Base-by-base conservation (phyloP, 2,329 filamentous ascomycete genomes). In the Phyllosticta paracitricarpa region DNA sequence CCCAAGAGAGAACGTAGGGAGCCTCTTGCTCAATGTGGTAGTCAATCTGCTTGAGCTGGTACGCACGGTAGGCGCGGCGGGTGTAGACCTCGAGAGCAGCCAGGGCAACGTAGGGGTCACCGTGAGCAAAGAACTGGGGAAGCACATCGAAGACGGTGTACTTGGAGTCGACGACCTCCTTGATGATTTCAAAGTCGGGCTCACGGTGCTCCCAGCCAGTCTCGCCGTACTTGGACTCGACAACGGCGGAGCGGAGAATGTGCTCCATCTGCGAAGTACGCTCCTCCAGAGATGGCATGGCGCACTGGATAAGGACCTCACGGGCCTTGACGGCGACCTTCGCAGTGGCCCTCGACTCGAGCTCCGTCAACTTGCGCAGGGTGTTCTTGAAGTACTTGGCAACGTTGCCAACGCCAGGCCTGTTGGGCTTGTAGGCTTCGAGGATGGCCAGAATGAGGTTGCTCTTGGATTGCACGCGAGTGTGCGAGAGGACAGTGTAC, bases 131-230 rank as follows among this genome's bases (percentile, higher is more conserved):
- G 84, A 99, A 99, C 62, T 91, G 86, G 7, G 93, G 89, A 66
- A 99, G 77, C 19, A 99, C 94, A 72, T 99, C 94, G 68, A 97
- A 96, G 65, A 99, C 94, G 52, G 93, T 97, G 80, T 95, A 97
- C 79, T 96, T 96, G 60, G 94, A 97, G 76, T 99, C 94, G 58
- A 99, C 91, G 33, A 99, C 92, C 76, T 99, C 94, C 81, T 96
- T 96, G 78, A 99, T 88, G 65, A 96, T 81, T 24, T 95, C 89
- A 59, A 96, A 79, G 76, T 88, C 90, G 56, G 94, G 94, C 76
- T 97, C 89, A 66, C 94, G 84, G 78, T 99, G 94, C 65, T 97
- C 93, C 89, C 90, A 96, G 58, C 93, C 92, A 63, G 90, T 92
- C 82, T 99, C 94, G 63, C 94, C 94, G 71, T 99, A 99, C 67